Evolutionary conservation across 352 stramenopile species (phyloP).

Genomic region (Globisporangium nunn): DNA sequence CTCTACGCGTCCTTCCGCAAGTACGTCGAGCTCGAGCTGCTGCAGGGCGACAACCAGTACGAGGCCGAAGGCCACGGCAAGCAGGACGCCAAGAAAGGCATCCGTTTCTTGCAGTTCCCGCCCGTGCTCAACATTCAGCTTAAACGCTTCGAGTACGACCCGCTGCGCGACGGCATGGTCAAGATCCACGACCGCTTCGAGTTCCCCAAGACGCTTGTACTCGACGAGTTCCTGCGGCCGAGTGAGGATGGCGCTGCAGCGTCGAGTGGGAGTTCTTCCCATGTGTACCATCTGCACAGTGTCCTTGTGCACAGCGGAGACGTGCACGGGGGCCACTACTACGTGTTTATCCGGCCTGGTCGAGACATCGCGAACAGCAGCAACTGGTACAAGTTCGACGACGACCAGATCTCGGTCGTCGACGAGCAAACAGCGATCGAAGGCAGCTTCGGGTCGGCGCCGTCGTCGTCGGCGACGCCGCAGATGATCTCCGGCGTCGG

Average conservation of each 20-base stretch:
- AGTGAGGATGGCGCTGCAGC: slow-evolving; percentile 8
- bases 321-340: slow-evolving; percentile 85
- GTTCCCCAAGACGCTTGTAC: slow-evolving; percentile 66
- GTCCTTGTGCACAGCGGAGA: slow-evolving; percentile 83
- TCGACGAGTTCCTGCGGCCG: slow-evolving; percentile 52
- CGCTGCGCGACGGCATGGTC: slow-evolving; percentile 81
- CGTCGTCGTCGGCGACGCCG: neutral
- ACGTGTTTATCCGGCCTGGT: slow-evolving; percentile 82
- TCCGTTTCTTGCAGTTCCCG: slow-evolving; percentile 80
- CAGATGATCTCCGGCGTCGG: slow-evolving; percentile 4
- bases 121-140: slow-evolving; percentile 91
- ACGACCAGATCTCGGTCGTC: slow-evolving; percentile 76
- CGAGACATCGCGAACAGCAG: slow-evolving; percentile 54
- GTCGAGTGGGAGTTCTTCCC: slow-evolving; percentile 1
- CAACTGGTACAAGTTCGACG: slow-evolving; percentile 82
- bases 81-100: slow-evolving; percentile 87
- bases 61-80: slow-evolving; percentile 85
- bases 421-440: slow-evolving; percentile 69
- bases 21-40: slow-evolving; percentile 90
- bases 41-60: slow-evolving; percentile 93
- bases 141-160: slow-evolving; percentile 88
- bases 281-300: slow-evolving; percentile 80
- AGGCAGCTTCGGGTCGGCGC: slow-evolving; percentile 63
- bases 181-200: slow-evolving; percentile 88
- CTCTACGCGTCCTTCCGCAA: slow-evolving; percentile 88